Percentiles rank a stretch among this genome's conserved stretches.
These are phyloP conservation scores for Niebla homalea DNA, from an alignment of 495 filamentous ascomycete species.

Conservation along the genomic window DNA sequence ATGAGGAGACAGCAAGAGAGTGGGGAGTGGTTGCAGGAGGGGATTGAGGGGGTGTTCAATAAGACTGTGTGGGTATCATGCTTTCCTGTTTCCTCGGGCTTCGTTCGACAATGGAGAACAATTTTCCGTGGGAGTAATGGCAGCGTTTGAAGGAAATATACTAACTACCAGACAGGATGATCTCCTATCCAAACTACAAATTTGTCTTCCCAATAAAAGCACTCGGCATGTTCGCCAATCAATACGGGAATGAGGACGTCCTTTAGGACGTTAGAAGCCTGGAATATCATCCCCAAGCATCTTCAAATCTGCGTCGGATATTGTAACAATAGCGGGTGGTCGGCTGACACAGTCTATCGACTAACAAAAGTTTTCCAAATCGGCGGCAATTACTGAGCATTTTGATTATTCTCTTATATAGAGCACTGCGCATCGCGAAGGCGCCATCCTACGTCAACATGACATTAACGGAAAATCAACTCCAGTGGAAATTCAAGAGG, in stretches of 20 bases:
- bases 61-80: conserved; percentile 66
- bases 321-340: too few relatives aligned
- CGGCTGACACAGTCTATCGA: too few relatives aligned
- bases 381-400: too few relatives aligned
- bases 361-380: too few relatives aligned
- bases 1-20: conserved; percentile 75
- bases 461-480: too few relatives aligned
- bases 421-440: too few relatives aligned
- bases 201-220: conserved; percentile 92
- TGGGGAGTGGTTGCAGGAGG: conserved; percentile 91
- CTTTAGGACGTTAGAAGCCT: too few relatives aligned
- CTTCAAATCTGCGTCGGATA: too few relatives aligned
- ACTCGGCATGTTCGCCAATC: conserved; percentile 70
- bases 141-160: not conserved
- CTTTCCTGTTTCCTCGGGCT: not conserved
- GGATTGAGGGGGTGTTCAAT: conserved; percentile 96
- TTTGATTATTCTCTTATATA: too few relatives aligned
- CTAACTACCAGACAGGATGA: conserved; percentile 51
- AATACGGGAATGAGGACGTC: conserved; percentile 53
- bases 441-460: too few relatives aligned
- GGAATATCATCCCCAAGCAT: not conserved
- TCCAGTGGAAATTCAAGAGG: too few relatives aligned
- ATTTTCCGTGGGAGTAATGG: not conserved
- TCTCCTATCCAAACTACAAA: conserved; percentile 99
- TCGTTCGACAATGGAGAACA: not conserved